phyloP scores from a whole-genome alignment of 139 green algal species.

The Tetraselmis striata region DNA sequence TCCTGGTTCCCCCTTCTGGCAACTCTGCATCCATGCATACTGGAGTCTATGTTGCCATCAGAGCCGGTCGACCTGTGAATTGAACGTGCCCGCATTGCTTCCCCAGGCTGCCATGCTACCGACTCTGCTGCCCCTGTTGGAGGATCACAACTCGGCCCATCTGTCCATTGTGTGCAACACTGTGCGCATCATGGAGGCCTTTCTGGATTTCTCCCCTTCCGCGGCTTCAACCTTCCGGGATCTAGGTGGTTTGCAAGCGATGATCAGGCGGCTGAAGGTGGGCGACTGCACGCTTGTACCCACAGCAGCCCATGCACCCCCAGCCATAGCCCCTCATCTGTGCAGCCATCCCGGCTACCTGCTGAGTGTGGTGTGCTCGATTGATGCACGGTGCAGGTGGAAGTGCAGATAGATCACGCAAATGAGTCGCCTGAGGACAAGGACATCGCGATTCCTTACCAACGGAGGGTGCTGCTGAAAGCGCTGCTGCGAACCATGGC shows the following conservation, averaged over 20 bases:
- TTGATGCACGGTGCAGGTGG: too few relatives aligned
- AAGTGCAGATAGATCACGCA: slow-evolving; percentile 3
- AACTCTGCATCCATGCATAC: too few relatives aligned
- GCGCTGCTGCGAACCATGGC: slow-evolving; percentile 76
- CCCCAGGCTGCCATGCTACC: slow-evolving; percentile 62
- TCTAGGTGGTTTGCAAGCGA: slow-evolving; percentile 63
- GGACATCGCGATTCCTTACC: slow-evolving; percentile 24
- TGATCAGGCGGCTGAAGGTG: slow-evolving; percentile 72
- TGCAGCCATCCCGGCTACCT: too few relatives aligned
- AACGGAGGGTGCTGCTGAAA: slow-evolving; percentile 75
- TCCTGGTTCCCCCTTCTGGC: too few relatives aligned
- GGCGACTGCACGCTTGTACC: slow-evolving; percentile 7
- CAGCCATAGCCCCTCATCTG: neutral
- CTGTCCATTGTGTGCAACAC: slow-evolving; percentile 54
- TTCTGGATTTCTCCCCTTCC: slow-evolving; percentile 75
- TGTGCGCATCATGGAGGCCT: slow-evolving; percentile 78
- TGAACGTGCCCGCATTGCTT: too few relatives aligned
- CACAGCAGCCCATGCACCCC: slow-evolving; percentile 1
- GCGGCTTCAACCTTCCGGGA: slow-evolving; percentile 71
- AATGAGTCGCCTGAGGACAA: neutral
- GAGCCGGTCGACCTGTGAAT: too few relatives aligned
- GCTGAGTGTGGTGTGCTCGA: too few relatives aligned
- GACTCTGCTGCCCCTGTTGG: slow-evolving; percentile 77
- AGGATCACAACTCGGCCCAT: slow-evolving; percentile 48
- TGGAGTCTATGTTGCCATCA: too few relatives aligned